These are phyloP conservation scores for Kandelia obovata DNA, from an alignment of 345 rosid species.

Conservation along the genomic window DNA sequence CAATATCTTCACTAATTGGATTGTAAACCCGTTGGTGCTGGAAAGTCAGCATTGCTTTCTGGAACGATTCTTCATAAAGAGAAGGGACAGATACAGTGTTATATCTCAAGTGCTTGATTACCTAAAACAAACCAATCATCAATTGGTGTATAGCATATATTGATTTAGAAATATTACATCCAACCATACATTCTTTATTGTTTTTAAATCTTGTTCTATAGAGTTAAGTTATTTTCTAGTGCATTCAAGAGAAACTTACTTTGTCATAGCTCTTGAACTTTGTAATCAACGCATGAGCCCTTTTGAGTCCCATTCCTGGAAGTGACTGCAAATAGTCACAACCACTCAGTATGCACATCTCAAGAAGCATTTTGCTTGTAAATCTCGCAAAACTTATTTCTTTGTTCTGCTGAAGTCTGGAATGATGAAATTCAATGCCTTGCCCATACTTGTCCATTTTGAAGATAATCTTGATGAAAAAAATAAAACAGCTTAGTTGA, in stretches of 20 bases:
- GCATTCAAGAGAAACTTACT: constrained; percentile 38
- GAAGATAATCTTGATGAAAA: constrained; percentile 58
- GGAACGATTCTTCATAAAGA: constrained; percentile 77
- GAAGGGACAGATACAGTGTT: constrained; percentile 75
- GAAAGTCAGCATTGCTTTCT: constrained; percentile 81
- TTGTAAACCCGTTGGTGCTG: constrained; percentile 92
- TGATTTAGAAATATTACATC: constrained; percentile 10
- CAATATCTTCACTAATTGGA: constrained; percentile 46
- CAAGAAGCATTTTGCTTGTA: constrained; percentile 81
- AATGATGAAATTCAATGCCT: constrained; percentile 72
- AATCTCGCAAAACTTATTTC: constrained; percentile 67
- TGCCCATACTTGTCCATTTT: constrained; percentile 98
- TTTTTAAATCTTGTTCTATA: background rate
- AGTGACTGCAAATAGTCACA: constrained; percentile 93
- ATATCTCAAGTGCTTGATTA: constrained; percentile 84
- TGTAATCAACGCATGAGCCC: constrained; percentile 80
- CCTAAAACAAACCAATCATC: constrained; percentile 41
- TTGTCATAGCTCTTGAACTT: constrained; percentile 78
- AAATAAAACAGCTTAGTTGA: constrained; percentile 6
- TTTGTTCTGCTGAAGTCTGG: constrained; percentile 62
- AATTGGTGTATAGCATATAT: constrained; percentile 10
- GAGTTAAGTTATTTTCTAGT: background rate
- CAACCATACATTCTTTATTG: background rate
- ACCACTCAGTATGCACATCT: constrained; percentile 98
- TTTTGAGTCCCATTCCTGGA: constrained; percentile 91